Evolutionary conservation across 306 rosid genomes (phyloP).

Genomic region (Gastrolobium bilobum): DNA sequence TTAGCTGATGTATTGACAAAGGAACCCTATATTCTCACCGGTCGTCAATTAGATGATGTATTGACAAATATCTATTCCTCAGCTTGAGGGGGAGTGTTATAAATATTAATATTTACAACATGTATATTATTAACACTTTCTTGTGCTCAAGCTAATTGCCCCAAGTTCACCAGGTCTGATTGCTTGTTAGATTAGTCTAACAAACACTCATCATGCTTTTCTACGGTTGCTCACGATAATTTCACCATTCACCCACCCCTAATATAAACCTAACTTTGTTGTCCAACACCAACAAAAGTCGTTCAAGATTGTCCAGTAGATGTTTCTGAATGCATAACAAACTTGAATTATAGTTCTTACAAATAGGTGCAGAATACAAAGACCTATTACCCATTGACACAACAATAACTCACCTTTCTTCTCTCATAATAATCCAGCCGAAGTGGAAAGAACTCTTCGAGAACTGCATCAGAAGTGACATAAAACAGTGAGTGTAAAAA

Average conservation of each 20-base stretch:
- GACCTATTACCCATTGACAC: background rate
- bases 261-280: slow-evolving; percentile 91
- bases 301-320: slow-evolving; percentile 69
- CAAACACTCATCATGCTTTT: slow-evolving; percentile 68
- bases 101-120: no score
- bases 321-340: slow-evolving; percentile 63
- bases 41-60: no score
- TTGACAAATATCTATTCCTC: no score
- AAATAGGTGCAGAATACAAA: background rate
- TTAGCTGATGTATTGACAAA: no score
- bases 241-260: slow-evolving; percentile 86
- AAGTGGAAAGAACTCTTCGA: slow-evolving; percentile 81
- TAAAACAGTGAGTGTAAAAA: slow-evolving; percentile 15
- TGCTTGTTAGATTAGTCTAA: no score
- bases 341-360: slow-evolving; percentile 28
- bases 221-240: slow-evolving; percentile 82
- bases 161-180: no score
- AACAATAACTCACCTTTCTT: slow-evolving; percentile 72
- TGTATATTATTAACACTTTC: no score
- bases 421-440: slow-evolving; percentile 79
- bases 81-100: no score
- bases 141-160: no score
- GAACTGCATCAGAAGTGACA: slow-evolving; percentile 66
- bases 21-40: no score
- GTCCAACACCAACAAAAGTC: slow-evolving; percentile 72